A percentile compares a stretch with the other conserved stretches of the same genome.
These are phyloP conservation scores for Candida broadrunensis DNA, from an alignment of 805 yeast genomes.

Conservation along the genomic window DNA sequence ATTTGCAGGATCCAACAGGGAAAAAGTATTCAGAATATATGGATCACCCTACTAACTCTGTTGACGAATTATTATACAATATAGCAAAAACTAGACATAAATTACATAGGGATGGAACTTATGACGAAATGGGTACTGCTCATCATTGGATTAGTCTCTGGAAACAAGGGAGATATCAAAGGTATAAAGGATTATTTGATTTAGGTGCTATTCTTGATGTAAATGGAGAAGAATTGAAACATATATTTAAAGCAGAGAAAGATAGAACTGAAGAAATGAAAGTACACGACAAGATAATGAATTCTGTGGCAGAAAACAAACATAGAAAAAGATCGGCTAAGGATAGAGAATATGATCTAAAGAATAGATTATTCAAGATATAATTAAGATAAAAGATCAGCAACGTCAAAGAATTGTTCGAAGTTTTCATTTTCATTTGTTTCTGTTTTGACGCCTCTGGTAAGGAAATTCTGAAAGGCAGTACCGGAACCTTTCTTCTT, in stretches of 20 bases:
- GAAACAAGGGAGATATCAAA: constrained; percentile 50
- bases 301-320: constrained; percentile 37
- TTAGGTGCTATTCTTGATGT: constrained; percentile 28
- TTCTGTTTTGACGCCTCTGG: background rate
- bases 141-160: constrained; percentile 59
- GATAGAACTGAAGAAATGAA: constrained; percentile 24
- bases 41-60: constrained; percentile 67
- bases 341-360: constrained; percentile 39
- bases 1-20: constrained; percentile 54
- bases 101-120: constrained; percentile 32
- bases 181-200: constrained; percentile 34
- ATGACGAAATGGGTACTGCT: constrained; percentile 61
- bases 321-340: constrained; percentile 41
- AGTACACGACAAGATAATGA: constrained; percentile 25
- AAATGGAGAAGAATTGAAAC: constrained; percentile 20
- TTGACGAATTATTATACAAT: constrained; percentile 51
- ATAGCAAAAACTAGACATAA: constrained; percentile 42
- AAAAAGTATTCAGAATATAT: constrained; percentile 44
- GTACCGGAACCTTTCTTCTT: constrained; percentile 1
- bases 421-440: constrained; percentile 4
- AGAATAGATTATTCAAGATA: constrained; percentile 36
- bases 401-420: constrained; percentile 8
- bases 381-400: constrained; percentile 5
- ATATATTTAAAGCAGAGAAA: constrained; percentile 24
- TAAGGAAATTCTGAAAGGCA: background rate